A percentile compares a stretch with the other conserved stretches of the same genome.
Conservation (phyloP, 352 stramenopile species). For the Ochromonadaceae sp. region DNA sequence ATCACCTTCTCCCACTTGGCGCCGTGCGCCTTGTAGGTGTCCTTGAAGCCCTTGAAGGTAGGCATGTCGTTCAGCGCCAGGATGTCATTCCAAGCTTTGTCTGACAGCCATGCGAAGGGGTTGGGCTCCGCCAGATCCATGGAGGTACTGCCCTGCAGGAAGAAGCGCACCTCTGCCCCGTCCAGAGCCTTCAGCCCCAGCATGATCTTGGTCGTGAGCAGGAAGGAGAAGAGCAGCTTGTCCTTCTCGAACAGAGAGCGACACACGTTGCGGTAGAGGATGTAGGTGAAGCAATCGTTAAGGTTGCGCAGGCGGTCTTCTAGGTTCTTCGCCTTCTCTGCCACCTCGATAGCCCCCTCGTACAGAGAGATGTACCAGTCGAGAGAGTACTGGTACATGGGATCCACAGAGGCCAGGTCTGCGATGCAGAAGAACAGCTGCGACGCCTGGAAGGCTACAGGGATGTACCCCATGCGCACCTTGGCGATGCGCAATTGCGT, state of each 20-base stretch:
- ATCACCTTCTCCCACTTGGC: constrained; percentile 28
- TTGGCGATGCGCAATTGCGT: constrained; percentile 77
- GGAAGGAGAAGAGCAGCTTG: constrained; percentile 85
- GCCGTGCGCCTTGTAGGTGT: constrained; percentile 24
- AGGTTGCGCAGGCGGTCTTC: constrained; percentile 60
- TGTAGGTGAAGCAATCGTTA: constrained; percentile 82
- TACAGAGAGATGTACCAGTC: constrained; percentile 91
- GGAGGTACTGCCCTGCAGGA: constrained; percentile 74
- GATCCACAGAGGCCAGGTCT: constrained; percentile 72
- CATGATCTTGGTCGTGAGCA: constrained; percentile 74
- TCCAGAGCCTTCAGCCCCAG: constrained; percentile 38
- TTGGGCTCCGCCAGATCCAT: constrained; percentile 64
- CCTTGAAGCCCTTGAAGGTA: constrained; percentile 13
- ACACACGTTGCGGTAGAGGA: constrained; percentile 87
- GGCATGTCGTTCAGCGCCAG: constrained; percentile 38
- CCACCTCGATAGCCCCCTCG: constrained; percentile 63
- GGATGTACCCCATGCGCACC: constrained; percentile 60
- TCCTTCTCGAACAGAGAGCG: constrained; percentile 86
- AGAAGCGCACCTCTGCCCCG: constrained; percentile 57
- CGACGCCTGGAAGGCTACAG: constrained; percentile 66
- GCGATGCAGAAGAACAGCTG: constrained; percentile 87
- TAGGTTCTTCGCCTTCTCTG: constrained; percentile 51
- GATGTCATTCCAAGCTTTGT: constrained; percentile 71
- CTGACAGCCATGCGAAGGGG: constrained; percentile 54
- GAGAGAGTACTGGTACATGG: constrained; percentile 89